Conservation (phyloP, 306 rosid genomes). For the Sicyos baderoa region DNA sequence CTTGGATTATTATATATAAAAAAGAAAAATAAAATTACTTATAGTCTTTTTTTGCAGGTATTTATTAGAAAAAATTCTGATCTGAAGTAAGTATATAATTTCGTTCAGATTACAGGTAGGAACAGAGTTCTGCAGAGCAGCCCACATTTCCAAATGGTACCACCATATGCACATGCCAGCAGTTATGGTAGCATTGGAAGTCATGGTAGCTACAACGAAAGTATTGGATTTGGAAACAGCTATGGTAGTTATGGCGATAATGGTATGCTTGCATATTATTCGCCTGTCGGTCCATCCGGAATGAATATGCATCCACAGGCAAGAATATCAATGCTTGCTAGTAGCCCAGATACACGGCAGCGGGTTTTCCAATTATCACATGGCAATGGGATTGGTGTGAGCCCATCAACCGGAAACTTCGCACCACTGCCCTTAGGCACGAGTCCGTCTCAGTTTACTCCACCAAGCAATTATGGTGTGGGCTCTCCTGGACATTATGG, state of each 20-base stretch:
- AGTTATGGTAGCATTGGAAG: conserved; percentile 95
- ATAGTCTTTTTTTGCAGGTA: conserved; percentile 13
- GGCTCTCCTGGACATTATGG: conserved; percentile 89
- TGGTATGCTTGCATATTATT: conserved; percentile 71
- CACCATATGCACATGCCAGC: conserved; percentile 61
- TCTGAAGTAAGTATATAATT: conserved; percentile 23
- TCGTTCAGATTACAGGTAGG: conserved; percentile 60
- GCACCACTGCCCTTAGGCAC: conserved; percentile 95
- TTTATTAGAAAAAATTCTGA: background rate
- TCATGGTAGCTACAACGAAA: conserved; percentile 87
- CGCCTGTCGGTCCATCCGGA: conserved; percentile 85
- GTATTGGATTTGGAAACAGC: conserved; percentile 83
- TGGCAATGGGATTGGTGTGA: conserved; percentile 73
- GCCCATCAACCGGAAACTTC: conserved; percentile 88
- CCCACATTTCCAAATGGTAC: conserved; percentile 77
- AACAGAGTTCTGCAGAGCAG: conserved; percentile 57
- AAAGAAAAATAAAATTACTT: background rate
- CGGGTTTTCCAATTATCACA: conserved; percentile 60
- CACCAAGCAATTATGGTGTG: conserved; percentile 65
- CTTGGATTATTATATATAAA: no score
- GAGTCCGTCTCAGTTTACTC: conserved; percentile 96
- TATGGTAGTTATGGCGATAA: conserved; percentile 93
- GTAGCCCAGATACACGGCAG: conserved; percentile 91
- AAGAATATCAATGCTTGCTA: conserved; percentile 66
- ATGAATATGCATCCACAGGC: conserved; percentile 72